Base-by-base conservation (phyloP, 2,329 filamentous ascomycete genomes). In the Colletotrichum chlorophyti region DNA sequence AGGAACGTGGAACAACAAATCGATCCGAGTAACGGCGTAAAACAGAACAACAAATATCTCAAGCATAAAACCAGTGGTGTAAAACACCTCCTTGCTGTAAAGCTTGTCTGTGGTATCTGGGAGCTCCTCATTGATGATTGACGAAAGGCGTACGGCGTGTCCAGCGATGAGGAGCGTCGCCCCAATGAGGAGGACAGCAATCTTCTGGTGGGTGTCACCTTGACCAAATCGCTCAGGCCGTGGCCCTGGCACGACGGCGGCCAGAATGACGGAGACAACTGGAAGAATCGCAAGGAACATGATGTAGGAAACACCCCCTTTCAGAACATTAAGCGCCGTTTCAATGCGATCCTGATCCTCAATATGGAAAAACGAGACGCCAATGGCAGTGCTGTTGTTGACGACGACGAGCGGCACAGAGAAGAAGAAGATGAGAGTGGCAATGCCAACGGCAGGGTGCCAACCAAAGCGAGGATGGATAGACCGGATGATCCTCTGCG, bases 401-500 rank as follows among this genome's bases (percentile, higher is more conserved):
- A 75, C 40, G 3, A 73, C 68, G 9, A 69, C 63, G 11, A 54
- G 62, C 1, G 65, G 69, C 5, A 64, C 62, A 6, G 72, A 70
- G 31, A 72, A 63, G 35, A 64, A 61, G 14, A 69, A 64, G 45
- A 70, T 64, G 1, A 63, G 51, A 1, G 60, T 60, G 34, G 54
- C 34, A 45, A 66, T 53, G 37, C 68, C 64, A 24, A 73, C 64
- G 3, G 46, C 58, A 0, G 24, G 63, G n/a, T 70, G 65, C 74
- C 74, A 76, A 47, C 74, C 75, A 19, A 76, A 43, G 7, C 27
- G 11, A 10, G 74, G 74, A 37, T 73, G 74, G 45, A 70, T 69
- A 2, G 74, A 71, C 45, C 75, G 72, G 3, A 76, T 60, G 11
- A 77, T 67, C 47, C 75, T 71, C 60, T 75, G 74, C 0, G 70